Percentiles rank a stretch among this genome's conserved stretches.
These are phyloP conservation scores for Chytriomyces hyalinus DNA, from an alignment of 192 early-diverging fungal genomes.

Conservation along the genomic window DNA sequence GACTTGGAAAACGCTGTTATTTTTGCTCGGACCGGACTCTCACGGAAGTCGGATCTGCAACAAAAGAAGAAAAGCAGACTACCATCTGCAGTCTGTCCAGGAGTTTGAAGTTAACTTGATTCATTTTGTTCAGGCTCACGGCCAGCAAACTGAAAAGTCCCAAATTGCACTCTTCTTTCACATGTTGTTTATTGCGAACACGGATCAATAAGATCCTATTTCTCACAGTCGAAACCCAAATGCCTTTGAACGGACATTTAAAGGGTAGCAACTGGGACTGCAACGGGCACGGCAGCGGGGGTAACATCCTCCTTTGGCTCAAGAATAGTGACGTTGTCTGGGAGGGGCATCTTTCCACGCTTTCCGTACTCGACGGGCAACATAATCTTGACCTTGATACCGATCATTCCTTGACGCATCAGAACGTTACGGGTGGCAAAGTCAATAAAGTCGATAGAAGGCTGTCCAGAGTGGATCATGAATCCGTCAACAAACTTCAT, in stretches of 20 bases:
- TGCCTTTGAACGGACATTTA: background rate
- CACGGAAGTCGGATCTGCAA: too few species aligned
- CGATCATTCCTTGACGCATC: constrained; percentile 97
- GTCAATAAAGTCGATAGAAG: constrained; percentile 95
- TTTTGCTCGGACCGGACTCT: too few species aligned
- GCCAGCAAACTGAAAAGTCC: too few species aligned
- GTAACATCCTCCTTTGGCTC: constrained; percentile 81
- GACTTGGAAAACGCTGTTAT: too few species aligned
- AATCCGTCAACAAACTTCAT: constrained; percentile 99
- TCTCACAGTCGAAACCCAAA: too few species aligned
- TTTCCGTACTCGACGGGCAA: constrained; percentile 91
- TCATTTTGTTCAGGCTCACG: too few species aligned
- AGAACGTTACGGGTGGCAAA: constrained; percentile 95
- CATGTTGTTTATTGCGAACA: too few species aligned
- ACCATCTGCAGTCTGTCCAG: too few species aligned
- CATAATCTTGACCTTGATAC: constrained; percentile 99
- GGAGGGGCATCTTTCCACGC: constrained; percentile 91
- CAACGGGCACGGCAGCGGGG: constrained; percentile 52
- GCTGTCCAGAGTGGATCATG: constrained; percentile 99
- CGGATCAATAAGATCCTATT: too few species aligned
- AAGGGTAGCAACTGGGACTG: constrained; percentile 43
- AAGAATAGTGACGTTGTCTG: constrained; percentile 94
- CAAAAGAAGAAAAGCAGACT: too few species aligned
- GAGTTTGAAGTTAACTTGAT: too few species aligned
- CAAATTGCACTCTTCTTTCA: too few species aligned